Evolutionary conservation across 2,329 filamentous ascomycete genomes (phyloP).

Genomic region (Neurospora sp.): DNA sequence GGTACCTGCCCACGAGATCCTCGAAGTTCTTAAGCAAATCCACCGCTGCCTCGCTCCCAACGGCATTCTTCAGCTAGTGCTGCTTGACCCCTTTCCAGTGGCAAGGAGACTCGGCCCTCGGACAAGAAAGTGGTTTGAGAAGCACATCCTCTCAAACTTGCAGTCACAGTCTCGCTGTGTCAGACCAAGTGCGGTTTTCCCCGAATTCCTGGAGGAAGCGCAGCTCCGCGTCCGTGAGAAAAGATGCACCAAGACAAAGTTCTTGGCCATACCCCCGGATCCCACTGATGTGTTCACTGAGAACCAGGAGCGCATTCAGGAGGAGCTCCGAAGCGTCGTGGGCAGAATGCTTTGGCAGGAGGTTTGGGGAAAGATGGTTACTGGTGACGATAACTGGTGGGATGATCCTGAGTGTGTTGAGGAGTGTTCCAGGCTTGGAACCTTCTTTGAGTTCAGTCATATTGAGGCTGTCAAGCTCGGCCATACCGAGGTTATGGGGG

Average conservation of each 20-base stretch:
- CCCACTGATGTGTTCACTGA: constrained; percentile 16
- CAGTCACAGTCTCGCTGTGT: constrained; percentile 48
- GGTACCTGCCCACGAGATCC: constrained; percentile 46
- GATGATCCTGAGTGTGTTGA: constrained; percentile 43
- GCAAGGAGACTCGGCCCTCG: constrained; percentile 44
- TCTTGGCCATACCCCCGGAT: constrained; percentile 29
- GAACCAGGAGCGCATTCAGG: constrained; percentile 26
- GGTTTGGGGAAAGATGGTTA: constrained; percentile 46
- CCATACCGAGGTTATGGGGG: constrained; percentile 14
- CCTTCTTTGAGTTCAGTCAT: constrained; percentile 48
- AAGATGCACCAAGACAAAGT: constrained; percentile 36
- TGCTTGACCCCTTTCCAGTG: constrained; percentile 54
- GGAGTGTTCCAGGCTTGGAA: constrained; percentile 44
- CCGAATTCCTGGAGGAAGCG: constrained; percentile 47
- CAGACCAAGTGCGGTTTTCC: constrained; percentile 48
- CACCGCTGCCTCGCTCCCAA: constrained; percentile 43
- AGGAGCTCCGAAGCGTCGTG: constrained; percentile 40
- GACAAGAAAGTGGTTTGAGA: constrained; percentile 51
- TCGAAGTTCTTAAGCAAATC: constrained; percentile 44
- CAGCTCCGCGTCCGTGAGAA: constrained; percentile 39
- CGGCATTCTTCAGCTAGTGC: constrained; percentile 46
- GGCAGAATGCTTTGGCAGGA: constrained; percentile 51
- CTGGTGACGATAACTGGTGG: constrained; percentile 50
- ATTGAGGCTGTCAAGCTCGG: constrained; percentile 41
- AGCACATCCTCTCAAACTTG: constrained; percentile 48